A percentile compares a stretch with the other conserved stretches of the same genome.
phyloP scores from a whole-genome alignment of 2,329 filamentous ascomycete genomes.

The Colletotrichum sansevieriae region DNA sequence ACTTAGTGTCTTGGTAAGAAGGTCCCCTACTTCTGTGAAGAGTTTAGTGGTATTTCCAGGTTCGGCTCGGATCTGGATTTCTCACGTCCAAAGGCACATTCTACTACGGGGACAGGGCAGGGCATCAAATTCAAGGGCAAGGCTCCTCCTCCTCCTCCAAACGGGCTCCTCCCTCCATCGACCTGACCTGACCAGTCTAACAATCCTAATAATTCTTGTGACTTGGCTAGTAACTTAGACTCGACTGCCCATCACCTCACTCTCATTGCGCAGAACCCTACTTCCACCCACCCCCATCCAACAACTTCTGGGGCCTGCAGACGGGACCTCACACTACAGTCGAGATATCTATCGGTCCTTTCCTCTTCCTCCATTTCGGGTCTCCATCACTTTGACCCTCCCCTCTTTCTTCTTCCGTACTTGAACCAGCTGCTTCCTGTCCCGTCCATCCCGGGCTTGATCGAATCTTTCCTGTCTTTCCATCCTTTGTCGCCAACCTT shows the following conservation, averaged over 20 bases:
- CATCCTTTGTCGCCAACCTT: neutral
- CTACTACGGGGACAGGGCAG: too few relatives aligned
- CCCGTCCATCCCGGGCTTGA: slow-evolving; percentile 22
- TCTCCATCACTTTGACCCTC: slow-evolving; percentile 37
- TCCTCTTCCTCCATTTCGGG: slow-evolving; percentile 38
- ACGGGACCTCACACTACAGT: too few relatives aligned
- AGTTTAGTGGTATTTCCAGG: slow-evolving; percentile 19
- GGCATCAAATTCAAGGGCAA: neutral
- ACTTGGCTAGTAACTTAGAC: too few relatives aligned
- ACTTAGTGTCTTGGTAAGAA: too few relatives aligned
- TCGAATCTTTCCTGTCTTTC: slow-evolving; percentile 3
- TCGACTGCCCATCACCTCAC: too few relatives aligned
- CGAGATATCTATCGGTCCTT: slow-evolving; percentile 40
- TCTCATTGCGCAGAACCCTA: too few relatives aligned
- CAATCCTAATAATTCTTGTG: neutral
- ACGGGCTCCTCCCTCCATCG: too few relatives aligned
- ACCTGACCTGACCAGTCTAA: too few relatives aligned
- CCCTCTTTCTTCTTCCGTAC: slow-evolving; percentile 30
- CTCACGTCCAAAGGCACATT: slow-evolving; percentile 1
- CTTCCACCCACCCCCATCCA: neutral
- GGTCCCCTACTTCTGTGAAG: neutral
- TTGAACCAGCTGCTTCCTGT: slow-evolving; percentile 33
- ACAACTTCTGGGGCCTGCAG: too few relatives aligned
- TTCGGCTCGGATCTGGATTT: slow-evolving; percentile 13
- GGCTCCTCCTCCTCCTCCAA: neutral